Conservation (phyloP, 2,329 filamentous ascomycete genomes). For the Xylaria digitata region DNA sequence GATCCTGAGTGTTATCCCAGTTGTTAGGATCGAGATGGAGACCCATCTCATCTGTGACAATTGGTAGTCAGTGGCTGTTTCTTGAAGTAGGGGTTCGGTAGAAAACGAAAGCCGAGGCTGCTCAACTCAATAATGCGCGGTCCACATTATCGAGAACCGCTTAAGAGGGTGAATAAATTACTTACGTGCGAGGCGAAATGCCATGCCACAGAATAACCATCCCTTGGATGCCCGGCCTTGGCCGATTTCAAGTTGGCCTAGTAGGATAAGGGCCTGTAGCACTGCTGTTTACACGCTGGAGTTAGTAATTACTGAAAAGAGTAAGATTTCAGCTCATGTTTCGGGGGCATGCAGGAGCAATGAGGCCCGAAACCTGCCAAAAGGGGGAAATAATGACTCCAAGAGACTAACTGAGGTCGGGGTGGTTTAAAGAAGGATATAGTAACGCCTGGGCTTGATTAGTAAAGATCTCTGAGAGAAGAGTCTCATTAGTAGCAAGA, state of each 20-base stretch:
- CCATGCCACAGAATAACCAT: conserved; percentile 65
- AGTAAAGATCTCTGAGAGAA: conserved; percentile 58
- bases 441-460: conserved; percentile 59
- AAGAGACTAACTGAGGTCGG: no score
- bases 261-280: conserved; percentile 57
- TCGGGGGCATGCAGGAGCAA: no score
- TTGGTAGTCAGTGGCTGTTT: conserved; percentile 5
- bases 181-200: conserved; percentile 58
- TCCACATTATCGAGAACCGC: neutral
- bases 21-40: conserved; percentile 63
- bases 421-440: conserved; percentile 57
- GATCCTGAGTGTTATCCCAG: conserved; percentile 57
- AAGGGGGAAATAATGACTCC: no score
- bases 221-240: conserved; percentile 61
- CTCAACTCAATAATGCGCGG: neutral
- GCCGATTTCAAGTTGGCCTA: conserved; percentile 61
- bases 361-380: no score
- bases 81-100: neutral
- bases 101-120: neutral
- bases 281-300: no score
- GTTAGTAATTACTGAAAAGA: no score
- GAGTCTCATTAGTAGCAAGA: conserved; percentile 56
- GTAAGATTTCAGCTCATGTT: no score
- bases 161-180: neutral
- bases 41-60: conserved; percentile 58